Conservation (phyloP, 208 protist genomes). For the Acanthamoeba lugdunensis region DNA sequence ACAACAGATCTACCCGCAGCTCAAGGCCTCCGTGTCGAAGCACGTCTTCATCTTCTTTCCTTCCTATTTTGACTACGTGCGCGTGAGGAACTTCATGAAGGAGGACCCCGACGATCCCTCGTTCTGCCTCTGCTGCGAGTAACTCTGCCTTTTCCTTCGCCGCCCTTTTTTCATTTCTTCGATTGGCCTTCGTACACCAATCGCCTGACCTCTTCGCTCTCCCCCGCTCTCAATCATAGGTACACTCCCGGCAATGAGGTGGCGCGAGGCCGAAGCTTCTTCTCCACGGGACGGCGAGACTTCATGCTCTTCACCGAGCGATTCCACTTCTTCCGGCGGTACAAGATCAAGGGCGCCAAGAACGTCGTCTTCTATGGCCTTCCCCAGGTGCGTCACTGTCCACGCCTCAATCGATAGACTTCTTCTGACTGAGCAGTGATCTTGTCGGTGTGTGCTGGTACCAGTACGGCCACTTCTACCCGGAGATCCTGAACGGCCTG, state of each 20-base stretch:
- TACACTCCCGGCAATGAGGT: slow-evolving; percentile 73
- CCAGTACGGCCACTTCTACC: slow-evolving; percentile 93
- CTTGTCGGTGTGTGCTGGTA: not conserved
- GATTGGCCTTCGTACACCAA: slow-evolving; percentile 67
- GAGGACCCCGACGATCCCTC: slow-evolving; percentile 89
- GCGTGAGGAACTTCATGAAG: slow-evolving; percentile 94
- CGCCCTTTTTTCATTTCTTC: too few relatives aligned
- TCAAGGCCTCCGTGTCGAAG: slow-evolving; percentile 74
- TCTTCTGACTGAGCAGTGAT: not conserved
- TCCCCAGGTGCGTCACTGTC: slow-evolving; percentile 78
- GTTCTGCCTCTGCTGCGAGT: slow-evolving; percentile 93
- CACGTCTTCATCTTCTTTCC: slow-evolving; percentile 91
- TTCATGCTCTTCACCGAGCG: slow-evolving; percentile 95
- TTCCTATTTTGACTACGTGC: slow-evolving; percentile 96
- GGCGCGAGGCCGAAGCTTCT: slow-evolving; percentile 75
- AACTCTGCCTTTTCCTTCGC: not conserved
- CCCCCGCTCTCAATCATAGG: slow-evolving; percentile 29
- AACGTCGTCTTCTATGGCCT: slow-evolving; percentile 95
- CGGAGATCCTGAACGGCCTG: slow-evolving; percentile 90
- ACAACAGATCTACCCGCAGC: slow-evolving; percentile 65
- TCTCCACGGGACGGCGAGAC: slow-evolving; percentile 89
- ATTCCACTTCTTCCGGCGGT: slow-evolving; percentile 96
- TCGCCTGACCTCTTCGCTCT: not conserved
- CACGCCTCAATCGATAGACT: not conserved
- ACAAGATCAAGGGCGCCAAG: slow-evolving; percentile 92